A percentile compares a stretch with the other conserved stretches of the same genome.
Evolutionary conservation across 768 basidiomycete species (phyloP).

Genomic region (Auricularia sp.): DNA sequence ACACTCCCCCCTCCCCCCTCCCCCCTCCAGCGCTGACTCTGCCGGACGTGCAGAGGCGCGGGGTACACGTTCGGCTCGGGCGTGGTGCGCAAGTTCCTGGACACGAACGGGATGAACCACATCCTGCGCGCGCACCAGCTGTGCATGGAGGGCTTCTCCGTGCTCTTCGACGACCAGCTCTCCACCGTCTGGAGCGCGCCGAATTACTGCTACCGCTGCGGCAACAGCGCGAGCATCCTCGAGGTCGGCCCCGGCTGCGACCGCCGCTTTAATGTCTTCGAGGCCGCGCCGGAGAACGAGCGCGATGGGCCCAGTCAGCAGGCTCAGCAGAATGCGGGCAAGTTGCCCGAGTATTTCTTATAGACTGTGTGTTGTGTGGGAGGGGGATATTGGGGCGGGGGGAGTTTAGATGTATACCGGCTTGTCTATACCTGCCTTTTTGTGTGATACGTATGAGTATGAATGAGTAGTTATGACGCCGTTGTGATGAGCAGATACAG

Average conservation of each 20-base stretch:
- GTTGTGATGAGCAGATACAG: no score
- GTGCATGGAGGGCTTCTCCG: conserved; percentile 99
- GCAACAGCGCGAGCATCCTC: conserved; percentile 91
- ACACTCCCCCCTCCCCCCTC: conserved; percentile 1
- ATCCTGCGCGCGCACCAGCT: conserved; percentile 97
- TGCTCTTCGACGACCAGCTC: conserved; percentile 90
- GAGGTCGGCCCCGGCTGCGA: conserved; percentile 85
- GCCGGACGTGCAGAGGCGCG: conserved; percentile 49
- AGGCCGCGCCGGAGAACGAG: conserved; percentile 97
- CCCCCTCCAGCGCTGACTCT: conserved; percentile 24
- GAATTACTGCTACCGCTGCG: conserved; percentile 98
- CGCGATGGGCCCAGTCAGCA: conserved; percentile 80
- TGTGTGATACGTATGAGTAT: not conserved
- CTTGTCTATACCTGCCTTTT: not conserved
- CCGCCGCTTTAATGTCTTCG: conserved; percentile 91
- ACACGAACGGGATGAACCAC: conserved; percentile 92
- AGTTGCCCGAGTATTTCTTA: conserved; percentile 79
- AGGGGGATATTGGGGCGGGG: no score
- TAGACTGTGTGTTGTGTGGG: conserved; percentile 13
- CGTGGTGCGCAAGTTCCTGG: conserved; percentile 94
- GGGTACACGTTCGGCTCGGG: conserved; percentile 98
- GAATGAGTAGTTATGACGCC: no score
- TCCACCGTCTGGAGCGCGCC: conserved; percentile 99
- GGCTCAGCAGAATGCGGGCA: conserved; percentile 52
- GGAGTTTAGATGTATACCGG: not conserved